These are phyloP conservation scores for Wallacemonas sp. DNA, from an alignment of 208 protist species.

Conservation along the genomic window DNA sequence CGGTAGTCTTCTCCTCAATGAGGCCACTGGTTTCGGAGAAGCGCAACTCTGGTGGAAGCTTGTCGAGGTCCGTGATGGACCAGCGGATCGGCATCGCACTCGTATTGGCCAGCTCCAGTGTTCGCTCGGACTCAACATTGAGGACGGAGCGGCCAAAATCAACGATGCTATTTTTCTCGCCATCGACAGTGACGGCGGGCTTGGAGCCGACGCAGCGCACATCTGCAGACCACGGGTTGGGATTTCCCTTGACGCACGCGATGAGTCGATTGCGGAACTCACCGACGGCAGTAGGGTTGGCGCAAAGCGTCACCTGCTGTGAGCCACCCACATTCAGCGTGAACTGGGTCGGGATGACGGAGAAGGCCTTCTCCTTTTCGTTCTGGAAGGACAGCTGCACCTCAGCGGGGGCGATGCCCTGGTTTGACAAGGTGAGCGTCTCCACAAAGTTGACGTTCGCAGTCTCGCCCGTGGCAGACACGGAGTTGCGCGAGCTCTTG, in stretches of 20 bases:
- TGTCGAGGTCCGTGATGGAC: constrained; percentile 56
- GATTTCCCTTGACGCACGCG: constrained; percentile 91
- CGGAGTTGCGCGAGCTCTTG: constrained; percentile 25
- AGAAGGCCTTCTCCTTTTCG: constrained; percentile 88
- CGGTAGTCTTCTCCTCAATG: constrained; percentile 58
- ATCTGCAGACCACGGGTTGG: constrained; percentile 83
- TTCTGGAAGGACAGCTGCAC: constrained; percentile 76
- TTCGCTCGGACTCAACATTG: constrained; percentile 36
- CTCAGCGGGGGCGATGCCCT: constrained; percentile 68
- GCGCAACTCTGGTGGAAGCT: constrained; percentile 72
- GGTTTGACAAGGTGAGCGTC: constrained; percentile 91
- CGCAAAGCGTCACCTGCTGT: constrained; percentile 74
- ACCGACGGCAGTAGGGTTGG: constrained; percentile 81
- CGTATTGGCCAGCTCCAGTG: constrained; percentile 73
- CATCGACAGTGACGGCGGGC: constrained; percentile 81
- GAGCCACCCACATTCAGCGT: constrained; percentile 80
- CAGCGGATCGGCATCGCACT: constrained; percentile 80
- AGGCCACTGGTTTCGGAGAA: constrained; percentile 64
- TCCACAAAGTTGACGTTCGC: constrained; percentile 33
- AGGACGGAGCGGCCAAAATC: constrained; percentile 86
- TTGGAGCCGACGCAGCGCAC: constrained; percentile 83
- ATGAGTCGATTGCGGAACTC: constrained; percentile 83
- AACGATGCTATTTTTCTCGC: constrained; percentile 60
- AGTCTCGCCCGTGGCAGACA: not conserved
- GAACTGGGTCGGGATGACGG: constrained; percentile 69